Evolutionary conservation across 2,329 filamentous ascomycete species (phyloP).

Genomic region (Ophioceras dolichostomum): DNA sequence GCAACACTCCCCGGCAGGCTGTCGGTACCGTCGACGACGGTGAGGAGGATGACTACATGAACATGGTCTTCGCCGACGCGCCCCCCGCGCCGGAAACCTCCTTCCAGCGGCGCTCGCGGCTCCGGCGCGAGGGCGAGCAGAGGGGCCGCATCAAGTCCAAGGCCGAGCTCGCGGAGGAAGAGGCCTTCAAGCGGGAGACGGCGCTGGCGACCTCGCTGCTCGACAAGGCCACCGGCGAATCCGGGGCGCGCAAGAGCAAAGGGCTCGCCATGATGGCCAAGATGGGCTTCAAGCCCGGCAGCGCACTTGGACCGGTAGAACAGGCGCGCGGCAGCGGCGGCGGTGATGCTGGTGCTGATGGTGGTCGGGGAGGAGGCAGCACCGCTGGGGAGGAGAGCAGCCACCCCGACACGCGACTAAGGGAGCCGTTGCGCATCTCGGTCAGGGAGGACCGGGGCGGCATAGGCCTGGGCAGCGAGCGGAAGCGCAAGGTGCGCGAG

Average conservation of each 20-base stretch:
- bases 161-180: constrained; percentile 66
- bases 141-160: constrained; percentile 66
- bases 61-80: constrained; percentile 73
- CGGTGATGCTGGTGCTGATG: constrained; percentile 4
- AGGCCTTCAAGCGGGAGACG: constrained; percentile 57
- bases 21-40: constrained; percentile 27
- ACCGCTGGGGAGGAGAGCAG: not conserved
- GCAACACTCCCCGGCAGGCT: not conserved
- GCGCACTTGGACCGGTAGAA: constrained; percentile 45
- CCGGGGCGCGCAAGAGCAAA: constrained; percentile 53
- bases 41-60: constrained; percentile 94
- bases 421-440: constrained; percentile 64
- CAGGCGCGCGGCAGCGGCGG: constrained; percentile 29
- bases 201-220: constrained; percentile 67
- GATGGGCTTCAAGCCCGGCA: constrained; percentile 76
- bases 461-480: constrained; percentile 72
- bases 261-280: constrained; percentile 94
- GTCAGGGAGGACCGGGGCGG: constrained; percentile 73
- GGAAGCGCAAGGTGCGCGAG: constrained; percentile 64
- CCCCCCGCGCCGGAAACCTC: constrained; percentile 33
- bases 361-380: not conserved
- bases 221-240: constrained; percentile 23
- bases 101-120: constrained; percentile 38
- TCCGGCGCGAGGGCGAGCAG: constrained; percentile 52
- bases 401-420: constrained; percentile 8